These are phyloP conservation scores for rapeseed (Brassica napus) DNA, from an alignment of 345 rosid species.

Conservation along the genomic window DNA sequence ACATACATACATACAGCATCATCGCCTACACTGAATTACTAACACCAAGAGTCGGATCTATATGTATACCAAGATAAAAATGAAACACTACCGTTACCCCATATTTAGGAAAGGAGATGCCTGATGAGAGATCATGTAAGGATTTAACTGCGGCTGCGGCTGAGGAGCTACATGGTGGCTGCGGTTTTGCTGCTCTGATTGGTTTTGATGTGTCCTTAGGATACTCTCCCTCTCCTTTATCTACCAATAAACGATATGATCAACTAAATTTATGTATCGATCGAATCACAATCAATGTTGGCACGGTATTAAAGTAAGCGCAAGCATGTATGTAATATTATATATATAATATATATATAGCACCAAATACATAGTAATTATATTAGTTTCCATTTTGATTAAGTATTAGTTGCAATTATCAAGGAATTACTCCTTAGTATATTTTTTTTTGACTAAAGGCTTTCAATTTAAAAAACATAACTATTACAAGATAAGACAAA, in stretches of 20 bases:
- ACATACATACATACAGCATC: not conserved
- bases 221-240: constrained; percentile 66
- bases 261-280: not conserved
- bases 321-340: not conserved
- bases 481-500: too few species aligned
- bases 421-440: not conserved
- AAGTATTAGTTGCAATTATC: not conserved
- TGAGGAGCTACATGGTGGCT: constrained; percentile 44
- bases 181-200: constrained; percentile 58
- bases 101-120: constrained; percentile 56
- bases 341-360: not conserved
- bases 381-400: not conserved
- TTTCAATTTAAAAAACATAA: too few species aligned
- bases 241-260: constrained; percentile 31
- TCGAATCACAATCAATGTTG: not conserved
- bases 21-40: not conserved
- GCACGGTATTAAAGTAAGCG: not conserved
- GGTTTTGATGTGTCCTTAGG: constrained; percentile 49
- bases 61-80: not conserved
- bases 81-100: constrained; percentile 45
- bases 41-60: not conserved
- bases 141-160: constrained; percentile 48
- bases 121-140: constrained; percentile 51
- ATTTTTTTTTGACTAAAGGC: too few species aligned
- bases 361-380: not conserved